phyloP scores from a whole-genome alignment of 371 early-diverging fungal species.

The Thermomucor indicae-seudaticae region DNA sequence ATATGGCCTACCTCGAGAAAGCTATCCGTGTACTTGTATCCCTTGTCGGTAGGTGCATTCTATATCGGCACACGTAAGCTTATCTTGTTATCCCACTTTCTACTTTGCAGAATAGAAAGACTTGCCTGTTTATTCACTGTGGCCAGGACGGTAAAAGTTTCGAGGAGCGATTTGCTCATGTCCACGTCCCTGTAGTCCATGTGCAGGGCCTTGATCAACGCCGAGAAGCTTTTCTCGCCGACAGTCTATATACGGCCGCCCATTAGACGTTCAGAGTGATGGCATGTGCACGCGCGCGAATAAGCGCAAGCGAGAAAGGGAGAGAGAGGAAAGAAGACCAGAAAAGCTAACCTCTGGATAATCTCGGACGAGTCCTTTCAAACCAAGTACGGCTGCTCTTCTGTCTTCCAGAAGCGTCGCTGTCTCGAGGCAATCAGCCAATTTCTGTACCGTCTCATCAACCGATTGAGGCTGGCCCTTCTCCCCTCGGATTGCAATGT shows the following conservation, averaged over 20 bases:
- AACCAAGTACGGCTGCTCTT: constrained; percentile 79
- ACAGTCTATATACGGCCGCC: constrained; percentile 77
- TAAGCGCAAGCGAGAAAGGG: no score
- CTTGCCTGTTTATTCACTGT: constrained; percentile 40
- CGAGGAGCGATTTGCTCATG: constrained; percentile 78
- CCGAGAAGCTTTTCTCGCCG: constrained; percentile 72
- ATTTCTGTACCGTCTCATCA: constrained; percentile 80
- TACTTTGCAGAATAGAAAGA: not conserved
- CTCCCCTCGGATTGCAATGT: constrained; percentile 77
- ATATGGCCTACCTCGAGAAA: constrained; percentile 50
- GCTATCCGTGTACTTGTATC: constrained; percentile 44
- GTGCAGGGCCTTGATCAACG: constrained; percentile 69
- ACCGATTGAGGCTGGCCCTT: constrained; percentile 76
- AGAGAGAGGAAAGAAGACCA: no score
- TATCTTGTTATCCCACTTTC: not conserved
- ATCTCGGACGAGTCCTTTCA: constrained; percentile 85
- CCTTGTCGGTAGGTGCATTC: constrained; percentile 36
- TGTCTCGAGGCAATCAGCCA: constrained; percentile 82
- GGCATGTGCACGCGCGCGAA: no score
- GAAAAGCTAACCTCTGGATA: constrained; percentile 35
- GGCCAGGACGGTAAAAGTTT: constrained; percentile 80
- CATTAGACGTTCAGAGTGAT: no score
- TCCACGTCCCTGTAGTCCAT: constrained; percentile 81
- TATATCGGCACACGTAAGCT: constrained; percentile 6
- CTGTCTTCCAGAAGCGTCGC: constrained; percentile 87